A percentile compares a stretch with the other conserved stretches of the same genome.
Evolutionary conservation across 116 monocot genomes (phyloP).

Genomic region (Papilionanthe hybrid): DNA sequence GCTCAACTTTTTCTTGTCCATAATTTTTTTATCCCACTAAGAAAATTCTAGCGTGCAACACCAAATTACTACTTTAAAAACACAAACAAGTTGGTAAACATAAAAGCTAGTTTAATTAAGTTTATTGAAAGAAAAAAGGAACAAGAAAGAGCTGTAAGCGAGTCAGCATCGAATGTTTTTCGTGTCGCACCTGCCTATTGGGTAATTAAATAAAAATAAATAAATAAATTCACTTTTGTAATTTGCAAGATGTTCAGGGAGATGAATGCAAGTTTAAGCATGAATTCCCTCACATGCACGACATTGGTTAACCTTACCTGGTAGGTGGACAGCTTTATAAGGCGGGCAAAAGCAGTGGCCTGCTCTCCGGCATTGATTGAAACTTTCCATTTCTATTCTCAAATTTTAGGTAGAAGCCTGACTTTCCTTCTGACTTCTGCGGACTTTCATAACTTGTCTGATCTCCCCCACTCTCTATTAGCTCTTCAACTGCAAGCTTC

Average conservation of each 20-base stretch:
- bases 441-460: background rate
- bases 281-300: conserved; percentile 5
- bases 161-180: no score
- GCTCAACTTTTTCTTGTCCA: no score
- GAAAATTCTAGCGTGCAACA: no score
- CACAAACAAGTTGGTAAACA: no score
- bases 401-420: background rate
- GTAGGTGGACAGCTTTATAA: background rate
- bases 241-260: conserved; percentile 4
- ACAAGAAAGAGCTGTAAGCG: no score
- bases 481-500: background rate
- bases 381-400: background rate
- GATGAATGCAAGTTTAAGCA: background rate
- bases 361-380: conserved; percentile 3
- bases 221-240: background rate
- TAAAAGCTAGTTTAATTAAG: no score
- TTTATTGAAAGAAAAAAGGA: no score
- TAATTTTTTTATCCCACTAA: no score
- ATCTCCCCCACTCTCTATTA: background rate
- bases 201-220: no score
- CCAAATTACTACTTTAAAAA: no score
- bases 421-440: background rate
- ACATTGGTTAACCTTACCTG: background rate
- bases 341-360: background rate
- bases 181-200: no score